Base-by-base conservation (phyloP, 192 early-diverging fungal genomes). In the Backusella sp. region DNA sequence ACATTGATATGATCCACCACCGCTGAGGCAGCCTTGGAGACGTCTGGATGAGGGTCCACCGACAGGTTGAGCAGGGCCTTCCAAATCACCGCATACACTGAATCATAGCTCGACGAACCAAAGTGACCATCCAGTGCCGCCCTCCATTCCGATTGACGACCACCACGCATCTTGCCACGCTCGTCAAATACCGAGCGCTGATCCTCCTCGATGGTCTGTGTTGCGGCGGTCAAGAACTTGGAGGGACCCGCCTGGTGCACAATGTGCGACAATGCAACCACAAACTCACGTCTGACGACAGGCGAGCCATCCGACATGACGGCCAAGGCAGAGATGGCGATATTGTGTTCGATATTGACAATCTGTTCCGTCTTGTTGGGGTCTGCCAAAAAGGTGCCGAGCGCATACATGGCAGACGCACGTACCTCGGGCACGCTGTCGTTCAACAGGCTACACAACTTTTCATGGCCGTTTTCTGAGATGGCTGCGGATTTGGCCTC, bases 241-340 rank as follows among this genome's bases (percentile, higher is more conserved):
- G 83, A 82, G 66, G 84, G 76, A 41, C 94, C 76, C 15, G 79
- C 90, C n/a, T 91, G 86, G 72, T 89, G 82, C 14, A 96, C 94
- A 36, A 94, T 84, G 49, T 88, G 83, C 12, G 93, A 93, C 21
- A 99, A 83, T 14, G 90, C 86, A 41, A 90, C 81, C 35, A 94
- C 95, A 7, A 97, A 88, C 79, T 99, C 96, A 76, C 90, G 88
- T 44, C 97, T 88, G 14, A 99, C 97, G 76, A 97, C 88, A 23
- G 96, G 95, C 15, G 92, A 94, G 34, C 91, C 95, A 81, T 99
- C 97, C 9, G 89, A 79, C 17, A 91, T 89, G 4, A 90, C 90
- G 59, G 84, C 84, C 56, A 92, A 82, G 26, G 91, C 84, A 76
- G 82, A 88, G 41, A 90, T 92, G 46, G 87, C 92, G 73, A 96